Evolutionary conservation across 2,329 filamentous ascomycete species (phyloP).

Genomic region (Lasiodiplodia sp.): DNA sequence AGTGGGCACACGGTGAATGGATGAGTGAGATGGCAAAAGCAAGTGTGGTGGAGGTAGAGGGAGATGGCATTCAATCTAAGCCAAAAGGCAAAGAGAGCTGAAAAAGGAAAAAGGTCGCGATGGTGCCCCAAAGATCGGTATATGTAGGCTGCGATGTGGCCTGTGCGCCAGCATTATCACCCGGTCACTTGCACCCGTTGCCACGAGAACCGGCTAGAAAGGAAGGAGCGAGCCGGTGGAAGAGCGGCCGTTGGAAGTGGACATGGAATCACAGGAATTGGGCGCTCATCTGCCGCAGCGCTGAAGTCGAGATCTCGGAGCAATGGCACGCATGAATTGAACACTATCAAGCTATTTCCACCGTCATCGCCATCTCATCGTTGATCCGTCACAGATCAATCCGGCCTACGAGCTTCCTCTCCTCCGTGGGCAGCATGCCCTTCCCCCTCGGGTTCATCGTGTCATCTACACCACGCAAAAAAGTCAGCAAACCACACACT

Average conservation of each 20-base stretch:
- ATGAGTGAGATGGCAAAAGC: neutral
- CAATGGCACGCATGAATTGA: neutral
- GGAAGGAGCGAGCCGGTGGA: neutral
- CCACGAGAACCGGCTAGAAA: neutral
- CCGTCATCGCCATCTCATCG: neutral
- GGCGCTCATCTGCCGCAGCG: neutral
- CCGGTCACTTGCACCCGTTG: neutral
- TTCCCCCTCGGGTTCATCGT: constrained; percentile 17
- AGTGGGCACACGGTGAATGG: no score
- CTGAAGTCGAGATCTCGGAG: neutral
- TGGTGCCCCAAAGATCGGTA: neutral
- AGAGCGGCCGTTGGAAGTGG: neutral
- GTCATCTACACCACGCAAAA: neutral
- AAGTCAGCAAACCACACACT: neutral
- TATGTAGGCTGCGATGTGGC: neutral
- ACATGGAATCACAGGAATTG: neutral
- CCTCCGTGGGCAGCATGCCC: constrained; percentile 9
- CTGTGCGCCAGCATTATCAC: no score
- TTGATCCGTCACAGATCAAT: neutral
- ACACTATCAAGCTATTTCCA: neutral
- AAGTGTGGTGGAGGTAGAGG: neutral
- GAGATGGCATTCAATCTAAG: neutral
- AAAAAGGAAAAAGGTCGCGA: neutral
- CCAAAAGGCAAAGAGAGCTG: neutral
- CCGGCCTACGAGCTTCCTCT: neutral